These are phyloP conservation scores for Talaromyces sp. DNA, from an alignment of 2,329 filamentous ascomycete species.

Conservation along the genomic window DNA sequence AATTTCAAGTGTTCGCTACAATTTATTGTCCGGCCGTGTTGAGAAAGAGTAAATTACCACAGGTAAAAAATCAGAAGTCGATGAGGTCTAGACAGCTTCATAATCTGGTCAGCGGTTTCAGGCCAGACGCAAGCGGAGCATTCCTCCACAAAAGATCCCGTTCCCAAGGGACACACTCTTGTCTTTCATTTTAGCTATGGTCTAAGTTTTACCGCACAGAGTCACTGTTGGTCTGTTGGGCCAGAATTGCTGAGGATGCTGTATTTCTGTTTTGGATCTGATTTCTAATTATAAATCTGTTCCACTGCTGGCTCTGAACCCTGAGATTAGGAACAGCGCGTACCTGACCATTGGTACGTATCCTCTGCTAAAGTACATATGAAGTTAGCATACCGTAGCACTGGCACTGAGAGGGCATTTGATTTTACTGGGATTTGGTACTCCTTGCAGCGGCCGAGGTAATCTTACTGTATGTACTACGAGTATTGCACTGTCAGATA, in stretches of 20 bases:
- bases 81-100: constrained; percentile 4
- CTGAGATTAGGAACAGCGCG: constrained; percentile 1
- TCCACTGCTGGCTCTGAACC: background rate
- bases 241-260: background rate
- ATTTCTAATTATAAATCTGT: constrained; percentile 7
- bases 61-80: background rate
- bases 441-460: too few species aligned
- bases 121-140: constrained; percentile 13
- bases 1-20: background rate
- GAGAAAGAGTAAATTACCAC: background rate
- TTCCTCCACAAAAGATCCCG: background rate
- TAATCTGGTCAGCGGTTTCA: background rate
- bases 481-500: background rate
- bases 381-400: background rate
- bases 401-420: too few species aligned
- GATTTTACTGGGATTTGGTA: too few species aligned
- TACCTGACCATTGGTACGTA: background rate
- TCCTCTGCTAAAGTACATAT: background rate
- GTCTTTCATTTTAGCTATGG: background rate
- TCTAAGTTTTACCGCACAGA: background rate
- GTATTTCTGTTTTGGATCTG: background rate
- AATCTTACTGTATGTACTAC: background rate
- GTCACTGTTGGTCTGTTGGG: background rate
- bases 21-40: background rate
- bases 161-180: constrained; percentile 1